Evolutionary conservation across 1,139 yeast genomes (phyloP).

Genomic region (Suhomyces ambrosiae): DNA sequence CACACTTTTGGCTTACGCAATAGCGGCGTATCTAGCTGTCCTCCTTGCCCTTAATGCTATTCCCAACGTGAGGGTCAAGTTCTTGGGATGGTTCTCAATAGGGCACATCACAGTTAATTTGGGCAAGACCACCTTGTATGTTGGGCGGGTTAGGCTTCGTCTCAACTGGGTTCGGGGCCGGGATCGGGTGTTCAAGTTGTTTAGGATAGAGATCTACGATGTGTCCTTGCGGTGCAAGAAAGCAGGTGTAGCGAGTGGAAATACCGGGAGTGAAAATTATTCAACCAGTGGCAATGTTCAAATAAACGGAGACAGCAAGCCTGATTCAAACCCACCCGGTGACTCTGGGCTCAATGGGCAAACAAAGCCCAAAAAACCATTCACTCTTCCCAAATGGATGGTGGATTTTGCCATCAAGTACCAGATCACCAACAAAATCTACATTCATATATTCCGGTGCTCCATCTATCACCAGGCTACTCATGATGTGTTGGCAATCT

Average conservation of each 20-base stretch:
- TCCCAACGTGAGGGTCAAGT: constrained; percentile 37
- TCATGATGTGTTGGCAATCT: constrained; percentile 21
- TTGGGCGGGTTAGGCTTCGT: constrained; percentile 28
- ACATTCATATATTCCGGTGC: constrained; percentile 31
- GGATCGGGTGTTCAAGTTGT: constrained; percentile 34
- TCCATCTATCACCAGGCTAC: constrained; percentile 23
- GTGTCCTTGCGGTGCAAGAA: constrained; percentile 21
- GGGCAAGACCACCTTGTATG: constrained; percentile 19
- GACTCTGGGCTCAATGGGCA: no score
- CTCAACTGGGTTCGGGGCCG: constrained; percentile 29
- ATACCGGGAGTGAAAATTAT: neutral
- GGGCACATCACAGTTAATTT: constrained; percentile 31
- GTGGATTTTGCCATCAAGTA: constrained; percentile 17
- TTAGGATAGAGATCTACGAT: constrained; percentile 34
- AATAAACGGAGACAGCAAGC: no score
- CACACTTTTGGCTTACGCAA: neutral
- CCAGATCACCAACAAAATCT: constrained; percentile 34
- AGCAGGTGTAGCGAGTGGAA: neutral
- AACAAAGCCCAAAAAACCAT: constrained; percentile 6
- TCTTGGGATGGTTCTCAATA: constrained; percentile 41
- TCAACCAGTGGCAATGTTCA: neutral
- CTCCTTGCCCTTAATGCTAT: constrained; percentile 31
- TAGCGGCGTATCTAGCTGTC: constrained; percentile 20
- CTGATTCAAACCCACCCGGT: no score
- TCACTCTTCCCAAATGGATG: constrained; percentile 16